Percentiles rank a stretch among this genome's conserved stretches.
Conservation (phyloP, 2,329 filamentous ascomycete genomes). For the Penicillium sp. region DNA sequence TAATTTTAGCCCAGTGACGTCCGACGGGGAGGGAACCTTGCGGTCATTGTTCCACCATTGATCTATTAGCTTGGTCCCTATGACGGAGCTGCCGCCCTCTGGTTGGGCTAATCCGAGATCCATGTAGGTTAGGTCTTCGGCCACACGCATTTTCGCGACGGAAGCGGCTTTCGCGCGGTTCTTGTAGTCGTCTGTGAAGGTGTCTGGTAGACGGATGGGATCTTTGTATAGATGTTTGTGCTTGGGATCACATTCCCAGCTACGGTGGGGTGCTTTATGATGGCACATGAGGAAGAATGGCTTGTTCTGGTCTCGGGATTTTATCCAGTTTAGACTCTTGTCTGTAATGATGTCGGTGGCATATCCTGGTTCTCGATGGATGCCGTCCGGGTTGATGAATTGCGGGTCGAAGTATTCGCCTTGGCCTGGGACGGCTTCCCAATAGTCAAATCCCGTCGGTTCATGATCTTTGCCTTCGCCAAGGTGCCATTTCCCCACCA, state of each 20-base stretch:
- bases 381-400: conserved; percentile 51
- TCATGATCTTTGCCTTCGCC: conserved; percentile 53
- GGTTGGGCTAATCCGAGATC: conserved; percentile 59
- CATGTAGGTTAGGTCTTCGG: conserved; percentile 55
- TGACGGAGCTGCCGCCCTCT: conserved; percentile 47
- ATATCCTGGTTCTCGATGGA: conserved; percentile 46
- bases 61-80: conserved; percentile 41
- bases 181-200: conserved; percentile 60
- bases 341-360: conserved; percentile 59
- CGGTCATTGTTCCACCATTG: conserved; percentile 34
- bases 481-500: conserved; percentile 61
- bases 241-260: conserved; percentile 56
- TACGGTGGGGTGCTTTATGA: conserved; percentile 60
- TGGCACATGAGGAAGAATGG: conserved; percentile 63
- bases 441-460: conserved; percentile 58
- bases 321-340: conserved; percentile 52
- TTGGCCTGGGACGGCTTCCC: conserved; percentile 57
- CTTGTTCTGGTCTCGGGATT: conserved; percentile 32
- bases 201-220: conserved; percentile 54
- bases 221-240: conserved; percentile 56
- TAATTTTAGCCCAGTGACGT: conserved; percentile 38
- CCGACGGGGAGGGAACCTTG: conserved; percentile 45
- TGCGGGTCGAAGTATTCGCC: conserved; percentile 58
- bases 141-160: conserved; percentile 57
- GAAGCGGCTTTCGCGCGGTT: conserved; percentile 56